These are phyloP conservation scores for Neurospora intermedia DNA, from an alignment of 495 filamentous ascomycete species.

Conservation along the genomic window DNA sequence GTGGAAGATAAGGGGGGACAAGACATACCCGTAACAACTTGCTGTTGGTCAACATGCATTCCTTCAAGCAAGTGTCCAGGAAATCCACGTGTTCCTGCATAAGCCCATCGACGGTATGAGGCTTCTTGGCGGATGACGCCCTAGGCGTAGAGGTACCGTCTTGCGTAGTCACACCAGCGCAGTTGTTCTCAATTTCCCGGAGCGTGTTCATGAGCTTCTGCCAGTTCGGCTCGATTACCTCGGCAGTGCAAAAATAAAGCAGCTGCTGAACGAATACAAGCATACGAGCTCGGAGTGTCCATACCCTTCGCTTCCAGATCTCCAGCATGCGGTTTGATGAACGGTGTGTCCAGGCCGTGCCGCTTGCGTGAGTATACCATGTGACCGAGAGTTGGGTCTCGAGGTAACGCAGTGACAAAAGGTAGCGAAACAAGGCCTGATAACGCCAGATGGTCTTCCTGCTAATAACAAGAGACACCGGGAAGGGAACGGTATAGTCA, in stretches of 20 bases:
- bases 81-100: conserved; percentile 99
- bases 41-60: conserved; percentile 96
- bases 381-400: conserved; percentile 72
- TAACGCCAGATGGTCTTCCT: conserved; percentile 93
- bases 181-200: conserved; percentile 47
- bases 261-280: conserved; percentile 93
- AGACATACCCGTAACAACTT: conserved; percentile 73
- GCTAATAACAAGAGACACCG: conserved; percentile 91
- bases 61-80: conserved; percentile 91
- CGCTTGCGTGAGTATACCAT: conserved; percentile 83
- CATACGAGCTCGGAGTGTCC: conserved; percentile 89
- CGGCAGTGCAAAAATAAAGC: conserved; percentile 89
- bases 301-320: conserved; percentile 85
- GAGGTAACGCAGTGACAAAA: conserved; percentile 77
- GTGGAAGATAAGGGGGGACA: not conserved
- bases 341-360: conserved; percentile 74
- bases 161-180: conserved; percentile 25
- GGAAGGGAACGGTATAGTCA: conserved; percentile 91
- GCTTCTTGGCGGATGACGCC: not conserved
- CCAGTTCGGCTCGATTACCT: conserved; percentile 98
- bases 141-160: conserved; percentile 17
- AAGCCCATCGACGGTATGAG: conserved; percentile 85
- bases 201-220: conserved; percentile 78
- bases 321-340: conserved; percentile 65
- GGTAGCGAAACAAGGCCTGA: conserved; percentile 88